These are phyloP conservation scores for Scheffersomyces quercinus DNA, from an alignment of 1,139 yeast genomes.

Conservation along the genomic window DNA sequence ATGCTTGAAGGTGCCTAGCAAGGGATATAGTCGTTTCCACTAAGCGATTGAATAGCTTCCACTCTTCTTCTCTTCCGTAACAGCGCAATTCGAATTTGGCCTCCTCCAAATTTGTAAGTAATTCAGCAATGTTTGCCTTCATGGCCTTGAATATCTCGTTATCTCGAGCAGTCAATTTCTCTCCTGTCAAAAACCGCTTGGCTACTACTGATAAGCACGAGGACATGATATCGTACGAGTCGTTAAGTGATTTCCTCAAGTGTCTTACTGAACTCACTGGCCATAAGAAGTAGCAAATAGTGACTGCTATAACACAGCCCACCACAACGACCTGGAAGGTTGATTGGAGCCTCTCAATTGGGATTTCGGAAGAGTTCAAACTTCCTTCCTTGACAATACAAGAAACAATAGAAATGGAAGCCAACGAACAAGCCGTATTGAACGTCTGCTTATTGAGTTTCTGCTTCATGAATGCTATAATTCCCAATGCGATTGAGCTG, in stretches of 20 bases:
- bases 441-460: constrained; percentile 67
- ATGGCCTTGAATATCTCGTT: constrained; percentile 35
- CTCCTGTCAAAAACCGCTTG: constrained; percentile 56
- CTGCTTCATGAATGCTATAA: constrained; percentile 70
- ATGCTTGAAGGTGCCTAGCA: constrained; percentile 63
- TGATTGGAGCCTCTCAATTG: constrained; percentile 54
- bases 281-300: constrained; percentile 62
- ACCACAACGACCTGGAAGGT: constrained; percentile 59
- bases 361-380: constrained; percentile 60
- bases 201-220: constrained; percentile 51
- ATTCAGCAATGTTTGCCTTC: constrained; percentile 37
- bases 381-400: constrained; percentile 80
- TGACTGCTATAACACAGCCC: constrained; percentile 63
- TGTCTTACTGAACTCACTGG: constrained; percentile 59
- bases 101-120: constrained; percentile 55
- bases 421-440: constrained; percentile 79
- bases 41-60: constrained; percentile 41
- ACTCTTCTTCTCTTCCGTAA: constrained; percentile 58
- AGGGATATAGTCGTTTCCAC: constrained; percentile 55
- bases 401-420: constrained; percentile 70
- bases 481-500: constrained; percentile 60
- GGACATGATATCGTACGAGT: constrained; percentile 56
- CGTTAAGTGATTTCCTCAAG: constrained; percentile 50
- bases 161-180: constrained; percentile 41
- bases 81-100: constrained; percentile 60